Conservation (phyloP, 2,329 filamentous ascomycete genomes). For the Epicoccum sorghinum region DNA sequence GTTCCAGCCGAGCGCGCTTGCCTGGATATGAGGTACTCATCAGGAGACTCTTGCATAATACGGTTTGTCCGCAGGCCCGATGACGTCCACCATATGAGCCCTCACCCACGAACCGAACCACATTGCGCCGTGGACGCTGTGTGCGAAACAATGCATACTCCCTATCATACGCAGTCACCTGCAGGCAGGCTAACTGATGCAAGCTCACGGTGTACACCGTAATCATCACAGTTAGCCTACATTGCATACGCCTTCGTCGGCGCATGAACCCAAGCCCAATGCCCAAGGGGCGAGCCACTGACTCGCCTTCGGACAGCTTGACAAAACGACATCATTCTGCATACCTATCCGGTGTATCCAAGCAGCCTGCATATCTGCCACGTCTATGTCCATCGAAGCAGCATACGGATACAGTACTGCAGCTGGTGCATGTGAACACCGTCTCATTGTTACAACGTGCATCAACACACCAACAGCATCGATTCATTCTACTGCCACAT, state of each 20-base stretch:
- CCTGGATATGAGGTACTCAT: too few relatives aligned
- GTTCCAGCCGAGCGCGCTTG: too few relatives aligned
- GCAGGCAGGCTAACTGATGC: background rate
- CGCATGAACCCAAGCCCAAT: conserved; percentile 19
- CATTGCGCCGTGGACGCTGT: background rate
- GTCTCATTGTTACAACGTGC: too few relatives aligned
- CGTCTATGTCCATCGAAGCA: too few relatives aligned
- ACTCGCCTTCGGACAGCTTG: background rate
- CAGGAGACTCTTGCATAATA: background rate
- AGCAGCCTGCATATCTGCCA: background rate
- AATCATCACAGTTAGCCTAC: background rate
- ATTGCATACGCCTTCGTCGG: conserved; percentile 7
- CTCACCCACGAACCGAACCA: background rate
- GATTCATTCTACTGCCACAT: too few relatives aligned
- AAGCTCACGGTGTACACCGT: too few relatives aligned
- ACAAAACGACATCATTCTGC: background rate
- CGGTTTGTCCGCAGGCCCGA: background rate
- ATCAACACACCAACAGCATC: too few relatives aligned
- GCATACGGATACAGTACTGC: too few relatives aligned
- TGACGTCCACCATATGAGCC: background rate
- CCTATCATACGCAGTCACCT: background rate
- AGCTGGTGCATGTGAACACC: too few relatives aligned
- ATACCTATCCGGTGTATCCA: background rate
- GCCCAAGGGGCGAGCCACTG: conserved; percentile 20
- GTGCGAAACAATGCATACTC: background rate